Evolutionary conservation across 2,329 filamentous ascomycete species (phyloP).

Genomic region (Leptographium wingfieldii): DNA sequence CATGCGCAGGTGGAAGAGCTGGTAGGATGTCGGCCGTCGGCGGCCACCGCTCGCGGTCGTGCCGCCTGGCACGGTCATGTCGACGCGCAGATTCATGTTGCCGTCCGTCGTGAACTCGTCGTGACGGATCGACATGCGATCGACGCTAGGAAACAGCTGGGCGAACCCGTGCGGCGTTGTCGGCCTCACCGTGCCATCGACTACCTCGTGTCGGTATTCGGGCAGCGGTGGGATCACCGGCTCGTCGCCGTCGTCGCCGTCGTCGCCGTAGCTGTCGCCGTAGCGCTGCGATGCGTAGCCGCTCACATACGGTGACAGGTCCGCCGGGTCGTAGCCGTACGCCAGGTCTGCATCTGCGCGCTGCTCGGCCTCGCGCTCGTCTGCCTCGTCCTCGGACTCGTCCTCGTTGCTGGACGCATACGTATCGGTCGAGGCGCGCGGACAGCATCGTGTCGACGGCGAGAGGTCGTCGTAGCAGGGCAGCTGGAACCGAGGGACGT

Average conservation of each 20-base stretch:
- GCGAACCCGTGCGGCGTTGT: constrained; percentile 75
- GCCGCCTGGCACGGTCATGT: constrained; percentile 52
- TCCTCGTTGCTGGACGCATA: constrained; percentile 64
- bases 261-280: constrained; percentile 6
- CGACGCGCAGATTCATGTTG: constrained; percentile 91
- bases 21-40: constrained; percentile 49
- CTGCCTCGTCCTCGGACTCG: constrained; percentile 12
- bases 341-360: constrained; percentile 17
- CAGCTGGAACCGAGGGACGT: neutral
- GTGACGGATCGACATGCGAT: constrained; percentile 71
- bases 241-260: constrained; percentile 8
- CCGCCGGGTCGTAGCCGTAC: constrained; percentile 15
- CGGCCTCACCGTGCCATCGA: constrained; percentile 54
- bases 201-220: constrained; percentile 46
- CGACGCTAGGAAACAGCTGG: constrained; percentile 72
- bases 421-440: constrained; percentile 58
- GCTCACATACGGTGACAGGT: neutral
- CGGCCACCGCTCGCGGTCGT: constrained; percentile 18
- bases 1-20: constrained; percentile 91
- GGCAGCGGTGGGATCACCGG: constrained; percentile 38
- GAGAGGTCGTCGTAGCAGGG: constrained; percentile 22
- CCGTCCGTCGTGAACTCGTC: constrained; percentile 84
- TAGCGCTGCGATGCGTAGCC: neutral
- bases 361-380: constrained; percentile 13
- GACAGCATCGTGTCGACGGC: constrained; percentile 28